Evolutionary conservation across 257 asterid species (phyloP).

Genomic region (Solanum ahanhuiri): DNA sequence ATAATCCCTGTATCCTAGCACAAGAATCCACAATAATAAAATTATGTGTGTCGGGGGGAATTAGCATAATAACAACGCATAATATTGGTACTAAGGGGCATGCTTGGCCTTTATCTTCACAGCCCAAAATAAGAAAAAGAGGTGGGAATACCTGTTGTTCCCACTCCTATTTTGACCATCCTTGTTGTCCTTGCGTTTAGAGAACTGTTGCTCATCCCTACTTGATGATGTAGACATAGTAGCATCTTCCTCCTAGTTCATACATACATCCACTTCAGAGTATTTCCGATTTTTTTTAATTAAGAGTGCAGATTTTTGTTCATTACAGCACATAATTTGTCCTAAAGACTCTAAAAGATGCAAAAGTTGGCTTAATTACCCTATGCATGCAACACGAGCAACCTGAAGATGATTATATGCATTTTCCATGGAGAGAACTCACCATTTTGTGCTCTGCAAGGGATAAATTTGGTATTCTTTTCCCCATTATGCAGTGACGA

Average conservation of each 20-base stretch:
- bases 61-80: not conserved
- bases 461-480: not conserved
- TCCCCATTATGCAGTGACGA: not conserved
- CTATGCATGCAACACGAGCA: not conserved
- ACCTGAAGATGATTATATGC: not conserved
- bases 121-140: not conserved
- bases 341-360: not conserved
- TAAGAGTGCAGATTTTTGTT: not conserved
- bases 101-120: not conserved
- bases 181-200: slow-evolving; percentile 23
- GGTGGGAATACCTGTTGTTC: slow-evolving; percentile 34
- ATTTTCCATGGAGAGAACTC: not conserved
- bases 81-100: not conserved
- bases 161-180: slow-evolving; percentile 30
- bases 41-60: not conserved
- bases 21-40: not conserved
- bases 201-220: slow-evolving; percentile 25
- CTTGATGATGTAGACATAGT: slow-evolving; percentile 29
- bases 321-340: not conserved
- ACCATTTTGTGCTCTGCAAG: not conserved
- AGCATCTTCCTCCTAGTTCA: slow-evolving; percentile 46
- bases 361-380: not conserved
- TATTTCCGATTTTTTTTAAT: not conserved
- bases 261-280: slow-evolving; percentile 4
- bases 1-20: not conserved